phyloP scores from a whole-genome alignment of 495 filamentous ascomycete species.

The Staphylotrichum longicolle region DNA sequence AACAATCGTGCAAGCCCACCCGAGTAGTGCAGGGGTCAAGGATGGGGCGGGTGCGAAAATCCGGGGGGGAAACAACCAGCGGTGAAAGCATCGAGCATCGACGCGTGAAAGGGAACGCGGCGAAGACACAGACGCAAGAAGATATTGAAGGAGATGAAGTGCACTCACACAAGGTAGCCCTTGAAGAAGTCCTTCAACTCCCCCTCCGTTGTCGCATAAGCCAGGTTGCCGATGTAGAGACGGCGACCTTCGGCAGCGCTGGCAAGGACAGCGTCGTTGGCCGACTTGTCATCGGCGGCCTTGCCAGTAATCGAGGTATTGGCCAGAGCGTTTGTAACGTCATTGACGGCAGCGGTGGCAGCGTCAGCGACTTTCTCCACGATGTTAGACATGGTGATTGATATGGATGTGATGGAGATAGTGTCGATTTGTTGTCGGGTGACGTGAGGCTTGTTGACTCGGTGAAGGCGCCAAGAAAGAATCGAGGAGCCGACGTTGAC shows the following conservation, averaged over 20 bases:
- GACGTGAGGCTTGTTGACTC: conserved; percentile 39
- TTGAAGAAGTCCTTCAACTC: conserved; percentile 99
- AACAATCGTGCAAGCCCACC: too few relatives aligned
- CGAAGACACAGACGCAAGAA: neutral
- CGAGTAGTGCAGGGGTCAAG: neutral
- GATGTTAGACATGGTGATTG: conserved; percentile 58
- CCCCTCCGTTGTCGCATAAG: conserved; percentile 99
- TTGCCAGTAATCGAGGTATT: conserved; percentile 65
- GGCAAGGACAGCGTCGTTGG: conserved; percentile 79
- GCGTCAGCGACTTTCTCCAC: conserved; percentile 60
- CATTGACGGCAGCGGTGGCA: conserved; percentile 67
- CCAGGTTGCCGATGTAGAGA: conserved; percentile 99
- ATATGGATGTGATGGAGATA: conserved; percentile 38
- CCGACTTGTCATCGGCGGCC: conserved; percentile 49
- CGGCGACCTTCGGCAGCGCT: conserved; percentile 98
- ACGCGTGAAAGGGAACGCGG: too few relatives aligned
- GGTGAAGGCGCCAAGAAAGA: conserved; percentile 32
- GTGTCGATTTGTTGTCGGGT: conserved; percentile 29
- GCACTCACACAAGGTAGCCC: conserved; percentile 92
- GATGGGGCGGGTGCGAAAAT: neutral
- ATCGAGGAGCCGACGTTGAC: conserved; percentile 39
- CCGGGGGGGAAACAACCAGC: conserved; percentile 4
- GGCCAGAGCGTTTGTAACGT: conserved; percentile 81
- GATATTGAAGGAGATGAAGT: neutral
- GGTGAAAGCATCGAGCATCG: conserved; percentile 14